These are phyloP conservation scores for Suhomyces bokatorum DNA, from an alignment of 1,139 yeast species.

Conservation along the genomic window DNA sequence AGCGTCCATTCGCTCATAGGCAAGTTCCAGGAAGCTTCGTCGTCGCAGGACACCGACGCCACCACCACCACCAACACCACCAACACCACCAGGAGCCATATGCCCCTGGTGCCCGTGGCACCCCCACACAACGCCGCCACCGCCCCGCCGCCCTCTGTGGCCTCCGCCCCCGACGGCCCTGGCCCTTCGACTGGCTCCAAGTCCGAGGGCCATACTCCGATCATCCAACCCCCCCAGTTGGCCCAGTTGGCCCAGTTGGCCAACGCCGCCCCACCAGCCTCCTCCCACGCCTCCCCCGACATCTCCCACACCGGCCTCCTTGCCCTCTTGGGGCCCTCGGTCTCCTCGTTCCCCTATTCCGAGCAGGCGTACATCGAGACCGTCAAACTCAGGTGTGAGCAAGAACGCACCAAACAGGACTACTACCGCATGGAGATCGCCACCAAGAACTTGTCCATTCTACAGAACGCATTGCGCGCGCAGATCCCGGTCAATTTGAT, in stretches of 20 bases:
- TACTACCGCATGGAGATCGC: constrained; percentile 67
- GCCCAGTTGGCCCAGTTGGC: not conserved
- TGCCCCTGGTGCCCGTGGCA: constrained; percentile 1
- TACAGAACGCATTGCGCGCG: constrained; percentile 61
- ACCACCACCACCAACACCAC: too few relatives aligned
- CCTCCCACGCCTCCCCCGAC: constrained; percentile 3
- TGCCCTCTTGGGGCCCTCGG: constrained; percentile 53
- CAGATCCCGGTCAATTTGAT: constrained; percentile 69
- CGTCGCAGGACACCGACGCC: constrained; percentile 1
- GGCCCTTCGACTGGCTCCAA: not conserved
- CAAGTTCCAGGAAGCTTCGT: constrained; percentile 11
- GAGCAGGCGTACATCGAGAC: constrained; percentile 66
- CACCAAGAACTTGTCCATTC: constrained; percentile 57
- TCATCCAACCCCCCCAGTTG: constrained; percentile 1
- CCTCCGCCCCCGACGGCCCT: not conserved
- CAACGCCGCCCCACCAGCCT: not conserved
- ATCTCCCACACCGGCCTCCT: constrained; percentile 24
- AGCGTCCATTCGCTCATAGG: constrained; percentile 20
- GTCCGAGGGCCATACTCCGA: constrained; percentile 5
- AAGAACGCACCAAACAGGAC: constrained; percentile 83
- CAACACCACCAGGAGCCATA: not conserved
- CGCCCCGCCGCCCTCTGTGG: not conserved
- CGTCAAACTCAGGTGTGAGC: constrained; percentile 66
- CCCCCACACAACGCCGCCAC: not conserved
- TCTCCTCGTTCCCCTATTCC: constrained; percentile 56